Conservation (phyloP, 2,329 filamentous ascomycete genomes). For the Aspergillus sp. region DNA sequence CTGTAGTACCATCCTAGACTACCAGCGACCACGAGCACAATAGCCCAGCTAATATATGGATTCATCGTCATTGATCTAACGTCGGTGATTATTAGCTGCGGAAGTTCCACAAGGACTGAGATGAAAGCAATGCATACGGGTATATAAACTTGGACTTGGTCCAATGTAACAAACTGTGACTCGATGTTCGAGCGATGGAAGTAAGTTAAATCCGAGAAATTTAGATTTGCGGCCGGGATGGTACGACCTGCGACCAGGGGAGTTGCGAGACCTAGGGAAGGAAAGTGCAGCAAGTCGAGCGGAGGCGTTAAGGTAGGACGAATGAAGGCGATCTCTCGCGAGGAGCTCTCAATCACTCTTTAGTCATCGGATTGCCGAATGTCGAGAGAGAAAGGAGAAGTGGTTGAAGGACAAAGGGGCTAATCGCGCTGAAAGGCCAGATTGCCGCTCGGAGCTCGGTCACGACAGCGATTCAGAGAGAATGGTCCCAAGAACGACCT, state of each 20-base stretch:
- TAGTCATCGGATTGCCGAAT: conserved; percentile 21
- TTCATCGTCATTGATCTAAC: conserved; percentile 43
- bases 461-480: conserved; percentile 9
- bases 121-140: conserved; percentile 12
- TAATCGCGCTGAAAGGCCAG: conserved; percentile 26
- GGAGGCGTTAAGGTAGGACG: conserved; percentile 7
- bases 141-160: conserved; percentile 3
- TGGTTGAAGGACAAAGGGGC: conserved; percentile 21
- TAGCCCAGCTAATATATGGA: conserved; percentile 50
- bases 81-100: background rate
- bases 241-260: background rate
- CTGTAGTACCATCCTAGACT: conserved; percentile 50
- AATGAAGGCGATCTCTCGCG: conserved; percentile 22
- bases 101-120: background rate
- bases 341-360: conserved; percentile 13
- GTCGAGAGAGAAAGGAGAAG: conserved; percentile 9
- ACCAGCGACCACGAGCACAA: conserved; percentile 47
- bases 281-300: background rate
- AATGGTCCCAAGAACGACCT: conserved; percentile 3
- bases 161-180: conserved; percentile 20
- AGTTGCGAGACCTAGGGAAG: background rate
- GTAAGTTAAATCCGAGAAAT: conserved; percentile 1
- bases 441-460: conserved; percentile 22
- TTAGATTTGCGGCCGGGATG: conserved; percentile 6
- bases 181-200: background rate